Conservation (phyloP, 768 basidiomycete species). For the Phanerochaete sordida region DNA sequence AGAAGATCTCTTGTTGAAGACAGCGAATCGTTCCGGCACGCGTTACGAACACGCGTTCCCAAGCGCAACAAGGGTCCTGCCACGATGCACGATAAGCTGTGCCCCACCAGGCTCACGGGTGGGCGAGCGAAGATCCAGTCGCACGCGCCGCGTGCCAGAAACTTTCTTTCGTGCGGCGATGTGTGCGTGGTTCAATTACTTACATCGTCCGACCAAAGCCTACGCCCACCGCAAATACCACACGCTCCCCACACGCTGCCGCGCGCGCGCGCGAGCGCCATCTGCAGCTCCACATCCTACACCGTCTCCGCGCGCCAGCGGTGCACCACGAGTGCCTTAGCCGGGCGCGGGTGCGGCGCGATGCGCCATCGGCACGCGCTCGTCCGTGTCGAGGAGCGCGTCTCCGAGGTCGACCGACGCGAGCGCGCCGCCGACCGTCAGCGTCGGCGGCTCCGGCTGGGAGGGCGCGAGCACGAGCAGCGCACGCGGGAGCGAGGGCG, state of each 20-base stretch:
- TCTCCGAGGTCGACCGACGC: constrained; percentile 47
- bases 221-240: constrained; percentile 45
- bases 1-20: too few relatives aligned
- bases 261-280: constrained; percentile 32
- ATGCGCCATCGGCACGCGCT: constrained; percentile 43
- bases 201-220: too few relatives aligned
- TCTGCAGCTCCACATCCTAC: constrained; percentile 11
- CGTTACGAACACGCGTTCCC: too few relatives aligned
- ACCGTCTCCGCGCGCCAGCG: constrained; percentile 38
- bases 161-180: too few relatives aligned
- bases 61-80: too few relatives aligned
- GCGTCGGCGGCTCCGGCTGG: constrained; percentile 14
- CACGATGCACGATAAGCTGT: too few relatives aligned
- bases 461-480: constrained; percentile 31
- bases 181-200: too few relatives aligned
- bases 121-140: too few relatives aligned
- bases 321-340: constrained; percentile 57
- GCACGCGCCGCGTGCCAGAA: too few relatives aligned
- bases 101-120: too few relatives aligned
- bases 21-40: too few relatives aligned
- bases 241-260: constrained; percentile 46
- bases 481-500: constrained; percentile 32
- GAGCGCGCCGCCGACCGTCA: constrained; percentile 18
- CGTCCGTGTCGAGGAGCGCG: constrained; percentile 48
- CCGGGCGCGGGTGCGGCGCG: constrained; percentile 32